These are phyloP conservation scores for Mrakia gelida DNA, from an alignment of 768 basidiomycete species.

Conservation along the genomic window DNA sequence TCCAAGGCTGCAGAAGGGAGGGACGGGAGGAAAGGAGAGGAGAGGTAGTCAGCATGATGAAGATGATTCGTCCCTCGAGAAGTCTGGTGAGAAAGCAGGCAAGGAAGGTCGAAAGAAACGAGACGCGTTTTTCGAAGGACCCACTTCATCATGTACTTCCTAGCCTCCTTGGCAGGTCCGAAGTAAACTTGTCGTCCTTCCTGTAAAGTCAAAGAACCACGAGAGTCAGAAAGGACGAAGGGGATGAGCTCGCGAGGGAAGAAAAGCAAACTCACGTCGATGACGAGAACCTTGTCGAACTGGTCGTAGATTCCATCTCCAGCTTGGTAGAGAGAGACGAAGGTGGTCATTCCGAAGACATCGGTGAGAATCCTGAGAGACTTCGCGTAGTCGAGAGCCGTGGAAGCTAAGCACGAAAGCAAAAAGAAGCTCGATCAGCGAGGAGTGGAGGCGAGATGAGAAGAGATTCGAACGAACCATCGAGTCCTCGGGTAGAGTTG, in stretches of 20 bases:
- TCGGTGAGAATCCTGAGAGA: constrained; percentile 81
- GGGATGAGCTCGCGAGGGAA: not conserved
- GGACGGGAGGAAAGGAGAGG: too few species aligned
- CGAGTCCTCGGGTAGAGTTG: constrained; percentile 61
- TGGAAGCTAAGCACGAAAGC: constrained; percentile 39
- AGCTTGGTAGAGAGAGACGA: constrained; percentile 83
- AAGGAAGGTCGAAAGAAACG: too few species aligned
- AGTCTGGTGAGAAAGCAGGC: too few species aligned
- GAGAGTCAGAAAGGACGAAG: not conserved
- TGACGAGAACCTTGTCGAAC: constrained; percentile 80
- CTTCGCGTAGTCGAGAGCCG: constrained; percentile 79
- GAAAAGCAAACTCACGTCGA: constrained; percentile 66
- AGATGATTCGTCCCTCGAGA: too few species aligned
- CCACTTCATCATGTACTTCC: constrained; percentile 71
- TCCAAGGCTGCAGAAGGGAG: constrained; percentile 50
- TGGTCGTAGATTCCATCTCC: constrained; percentile 51
- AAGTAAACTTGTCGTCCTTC: constrained; percentile 53
- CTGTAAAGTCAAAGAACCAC: not conserved
- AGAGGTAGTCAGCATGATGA: too few species aligned
- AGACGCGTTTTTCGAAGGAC: too few species aligned
- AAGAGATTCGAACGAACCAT: constrained; percentile 51
- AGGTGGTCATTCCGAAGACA: constrained; percentile 62
- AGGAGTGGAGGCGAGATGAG: too few species aligned
- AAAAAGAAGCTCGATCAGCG: too few species aligned
- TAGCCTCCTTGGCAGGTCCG: constrained; percentile 61